Conservation (phyloP, 1,139 yeast species). For the Suhomyces anneliseae region DNA sequence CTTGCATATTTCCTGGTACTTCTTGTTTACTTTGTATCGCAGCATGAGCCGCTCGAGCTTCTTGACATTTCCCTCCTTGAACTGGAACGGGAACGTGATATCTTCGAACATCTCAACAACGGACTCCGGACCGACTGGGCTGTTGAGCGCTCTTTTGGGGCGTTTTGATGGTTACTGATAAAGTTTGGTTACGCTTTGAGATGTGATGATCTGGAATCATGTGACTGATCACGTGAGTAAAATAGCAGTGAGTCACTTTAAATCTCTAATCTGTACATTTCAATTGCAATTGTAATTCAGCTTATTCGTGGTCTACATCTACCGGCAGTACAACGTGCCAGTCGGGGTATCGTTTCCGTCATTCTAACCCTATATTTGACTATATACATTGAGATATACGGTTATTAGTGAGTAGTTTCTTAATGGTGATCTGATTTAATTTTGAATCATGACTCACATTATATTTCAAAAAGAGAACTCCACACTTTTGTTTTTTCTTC, state of each 20-base stretch:
- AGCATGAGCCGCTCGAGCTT: constrained; percentile 15
- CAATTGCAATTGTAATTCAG: background rate
- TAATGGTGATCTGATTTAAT: no score
- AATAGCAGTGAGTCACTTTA: no score
- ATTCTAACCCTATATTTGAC: constrained; percentile 3
- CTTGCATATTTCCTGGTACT: constrained; percentile 14
- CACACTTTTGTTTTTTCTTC: no score
- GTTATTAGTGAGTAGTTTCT: background rate
- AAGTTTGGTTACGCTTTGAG: no score
- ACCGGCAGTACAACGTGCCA: no score
- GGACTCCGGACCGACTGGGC: no score
- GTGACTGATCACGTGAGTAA: background rate
- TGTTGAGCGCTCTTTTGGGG: no score
- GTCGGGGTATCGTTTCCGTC: background rate
- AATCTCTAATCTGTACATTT: no score
- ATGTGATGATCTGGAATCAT: background rate
- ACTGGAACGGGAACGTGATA: constrained; percentile 5
- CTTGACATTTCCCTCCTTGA: constrained; percentile 3
- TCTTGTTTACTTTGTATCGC: constrained; percentile 22
- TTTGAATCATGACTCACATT: no score
- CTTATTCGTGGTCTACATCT: no score
- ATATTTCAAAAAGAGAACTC: no score
- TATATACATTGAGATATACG: constrained; percentile 4
- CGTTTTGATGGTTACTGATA: background rate
- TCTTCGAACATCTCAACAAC: constrained; percentile 15